Percentiles rank a stretch among this genome's conserved stretches.
These are phyloP conservation scores for Fraxinus latifolia DNA, from an alignment of 305 asterid species.

Conservation along the genomic window DNA sequence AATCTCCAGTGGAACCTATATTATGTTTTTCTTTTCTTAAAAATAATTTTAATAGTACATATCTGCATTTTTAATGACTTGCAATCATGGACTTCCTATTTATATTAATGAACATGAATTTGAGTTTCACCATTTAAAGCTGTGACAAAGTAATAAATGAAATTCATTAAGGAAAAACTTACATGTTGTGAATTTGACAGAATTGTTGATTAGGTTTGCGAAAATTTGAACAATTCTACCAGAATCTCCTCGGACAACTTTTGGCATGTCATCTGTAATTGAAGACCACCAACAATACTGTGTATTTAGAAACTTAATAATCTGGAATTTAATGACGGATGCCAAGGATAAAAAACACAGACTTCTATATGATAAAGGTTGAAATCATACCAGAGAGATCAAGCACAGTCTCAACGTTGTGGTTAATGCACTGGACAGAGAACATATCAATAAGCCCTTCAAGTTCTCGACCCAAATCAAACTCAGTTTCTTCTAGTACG, in stretches of 20 bases:
- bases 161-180: conserved; percentile 29
- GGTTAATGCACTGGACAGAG: conserved; percentile 87
- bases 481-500: conserved; percentile 83
- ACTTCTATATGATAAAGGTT: neutral
- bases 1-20: neutral
- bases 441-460: conserved; percentile 93
- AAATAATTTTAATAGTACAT: neutral
- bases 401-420: conserved; percentile 81
- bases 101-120: neutral
- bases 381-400: conserved; percentile 70
- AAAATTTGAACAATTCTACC: conserved; percentile 88
- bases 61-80: neutral
- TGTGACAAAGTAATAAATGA: neutral
- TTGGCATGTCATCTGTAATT: conserved; percentile 83
- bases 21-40: neutral
- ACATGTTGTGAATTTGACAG: conserved; percentile 82
- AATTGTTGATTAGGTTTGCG: conserved; percentile 80
- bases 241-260: conserved; percentile 76
- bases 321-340: neutral
- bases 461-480: conserved; percentile 81
- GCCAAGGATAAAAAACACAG: neutral
- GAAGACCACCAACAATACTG: conserved; percentile 9
- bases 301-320: conserved; percentile 11
- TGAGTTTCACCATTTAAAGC: neutral
- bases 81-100: neutral